A percentile compares a stretch with the other conserved stretches of the same genome.
These are phyloP conservation scores for Tolypocladium inflatum DNA, from an alignment of 2,329 filamentous ascomycete species.

Conservation along the genomic window DNA sequence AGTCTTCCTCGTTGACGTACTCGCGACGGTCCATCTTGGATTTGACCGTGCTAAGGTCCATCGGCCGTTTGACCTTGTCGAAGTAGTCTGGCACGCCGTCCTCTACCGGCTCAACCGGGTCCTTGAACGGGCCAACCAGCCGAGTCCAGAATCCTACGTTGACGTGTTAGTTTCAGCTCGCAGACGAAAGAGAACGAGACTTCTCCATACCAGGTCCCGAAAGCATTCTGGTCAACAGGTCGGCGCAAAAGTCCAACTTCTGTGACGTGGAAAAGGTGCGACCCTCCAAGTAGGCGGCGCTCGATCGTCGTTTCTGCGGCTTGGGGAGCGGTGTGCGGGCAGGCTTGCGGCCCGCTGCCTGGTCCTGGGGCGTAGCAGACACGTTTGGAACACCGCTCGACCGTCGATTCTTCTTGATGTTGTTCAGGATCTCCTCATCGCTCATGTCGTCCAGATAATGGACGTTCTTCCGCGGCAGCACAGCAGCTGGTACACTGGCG, in stretches of 20 bases:
- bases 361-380: slow-evolving; percentile 10
- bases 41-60: slow-evolving; percentile 54
- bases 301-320: slow-evolving; percentile 24
- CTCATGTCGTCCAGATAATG: slow-evolving; percentile 37
- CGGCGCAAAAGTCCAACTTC: slow-evolving; percentile 49
- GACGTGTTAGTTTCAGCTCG: neutral
- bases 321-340: slow-evolving; percentile 21
- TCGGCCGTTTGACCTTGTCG: slow-evolving; percentile 49
- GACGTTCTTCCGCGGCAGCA: slow-evolving; percentile 32
- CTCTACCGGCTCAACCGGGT: slow-evolving; percentile 45
- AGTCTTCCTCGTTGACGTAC: slow-evolving; percentile 44
- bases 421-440: slow-evolving; percentile 25
- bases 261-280: slow-evolving; percentile 24
- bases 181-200: neutral
- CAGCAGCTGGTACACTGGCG: slow-evolving; percentile 6
- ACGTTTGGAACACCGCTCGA: slow-evolving; percentile 13
- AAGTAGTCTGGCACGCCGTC: slow-evolving; percentile 54
- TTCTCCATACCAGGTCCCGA: slow-evolving; percentile 42
- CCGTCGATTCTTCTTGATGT: slow-evolving; percentile 32
- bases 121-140: slow-evolving; percentile 52
- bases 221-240: slow-evolving; percentile 50
- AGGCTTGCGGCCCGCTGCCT: slow-evolving; percentile 17
- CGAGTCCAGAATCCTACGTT: slow-evolving; percentile 53
- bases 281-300: slow-evolving; percentile 19
- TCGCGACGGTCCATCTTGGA: slow-evolving; percentile 45